Evolutionary conservation across 371 early-diverging fungal genomes (phyloP).

Genomic region (Apophysomyces trapeziformis): DNA sequence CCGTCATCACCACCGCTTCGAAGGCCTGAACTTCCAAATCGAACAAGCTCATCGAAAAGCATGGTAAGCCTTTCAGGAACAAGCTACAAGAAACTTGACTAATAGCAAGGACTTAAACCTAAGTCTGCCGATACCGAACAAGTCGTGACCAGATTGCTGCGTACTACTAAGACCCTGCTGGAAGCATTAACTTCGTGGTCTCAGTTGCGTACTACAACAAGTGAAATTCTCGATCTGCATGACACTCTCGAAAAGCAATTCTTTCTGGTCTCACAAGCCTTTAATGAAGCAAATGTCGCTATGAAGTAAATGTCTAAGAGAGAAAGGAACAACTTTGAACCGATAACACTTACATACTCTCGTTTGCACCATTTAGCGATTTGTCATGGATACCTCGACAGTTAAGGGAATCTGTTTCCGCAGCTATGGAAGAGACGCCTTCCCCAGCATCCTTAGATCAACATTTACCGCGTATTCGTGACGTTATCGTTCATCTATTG

Average conservation of each 20-base stretch:
- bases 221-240: constrained; percentile 61
- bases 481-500: constrained; percentile 64
- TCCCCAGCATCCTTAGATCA: constrained; percentile 58
- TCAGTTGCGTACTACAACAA: constrained; percentile 43
- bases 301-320: constrained; percentile 50
- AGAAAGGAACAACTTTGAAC: not conserved
- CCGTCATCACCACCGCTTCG: constrained; percentile 7
- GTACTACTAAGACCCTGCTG: constrained; percentile 61
- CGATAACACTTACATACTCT: not conserved
- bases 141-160: constrained; percentile 62
- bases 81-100: not conserved
- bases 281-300: constrained; percentile 55
- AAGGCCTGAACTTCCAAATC: constrained; percentile 16
- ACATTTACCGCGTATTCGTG: constrained; percentile 63
- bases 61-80: constrained; percentile 13
- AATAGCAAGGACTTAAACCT: not conserved
- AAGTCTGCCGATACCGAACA: constrained; percentile 62
- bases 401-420: constrained; percentile 55
- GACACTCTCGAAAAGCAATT: constrained; percentile 63
- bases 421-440: constrained; percentile 58
- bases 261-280: constrained; percentile 57
- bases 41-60: constrained; percentile 13
- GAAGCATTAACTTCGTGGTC: constrained; percentile 68
- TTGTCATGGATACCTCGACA: constrained; percentile 63
- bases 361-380: constrained; percentile 37